A percentile compares a stretch with the other conserved stretches of the same genome.
These are phyloP conservation scores for Tylopilus subfusipes DNA, from an alignment of 768 basidiomycete genomes.

Conservation along the genomic window DNA sequence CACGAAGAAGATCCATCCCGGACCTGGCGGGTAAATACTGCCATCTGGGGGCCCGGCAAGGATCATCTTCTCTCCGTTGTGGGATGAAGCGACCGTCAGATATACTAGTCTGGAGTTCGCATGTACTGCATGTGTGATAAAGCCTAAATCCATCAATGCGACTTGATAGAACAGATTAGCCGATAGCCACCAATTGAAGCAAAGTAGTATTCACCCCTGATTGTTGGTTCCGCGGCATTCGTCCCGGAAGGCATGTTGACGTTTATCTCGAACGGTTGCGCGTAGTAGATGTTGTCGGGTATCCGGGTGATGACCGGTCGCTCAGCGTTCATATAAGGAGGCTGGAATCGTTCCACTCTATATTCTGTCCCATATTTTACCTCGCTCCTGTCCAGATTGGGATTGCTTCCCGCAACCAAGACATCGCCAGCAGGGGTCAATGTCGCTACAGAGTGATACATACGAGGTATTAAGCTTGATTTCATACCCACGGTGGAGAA, in stretches of 20 bases:
- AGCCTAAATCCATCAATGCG: constrained; percentile 78
- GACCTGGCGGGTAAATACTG: constrained; percentile 74
- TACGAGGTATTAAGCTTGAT: constrained; percentile 61
- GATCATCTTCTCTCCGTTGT: constrained; percentile 45
- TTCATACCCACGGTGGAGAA: constrained; percentile 60
- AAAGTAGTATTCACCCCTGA: constrained; percentile 45
- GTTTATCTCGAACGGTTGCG: constrained; percentile 43
- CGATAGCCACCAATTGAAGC: neutral
- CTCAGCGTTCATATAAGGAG: constrained; percentile 68
- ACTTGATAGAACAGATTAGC: constrained; percentile 40
- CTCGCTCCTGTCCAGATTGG: constrained; percentile 76
- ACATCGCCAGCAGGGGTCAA: constrained; percentile 67
- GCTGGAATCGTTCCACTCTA: constrained; percentile 80
- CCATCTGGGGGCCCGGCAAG: constrained; percentile 64
- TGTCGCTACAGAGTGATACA: constrained; percentile 85
- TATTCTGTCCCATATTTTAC: constrained; percentile 80
- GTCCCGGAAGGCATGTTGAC: constrained; percentile 41
- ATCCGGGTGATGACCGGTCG: constrained; percentile 50
- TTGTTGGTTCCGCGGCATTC: constrained; percentile 33
- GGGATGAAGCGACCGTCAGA: constrained; percentile 44
- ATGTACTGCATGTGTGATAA: constrained; percentile 73
- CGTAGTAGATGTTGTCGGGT: constrained; percentile 42
- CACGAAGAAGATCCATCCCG: constrained; percentile 72
- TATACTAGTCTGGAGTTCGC: constrained; percentile 76
- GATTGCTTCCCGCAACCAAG: constrained; percentile 82